Evolutionary conservation across 345 rosid genomes (phyloP), one percentile per base, ranked within the genome.

Genomic region (Salix brachista): DNA sequence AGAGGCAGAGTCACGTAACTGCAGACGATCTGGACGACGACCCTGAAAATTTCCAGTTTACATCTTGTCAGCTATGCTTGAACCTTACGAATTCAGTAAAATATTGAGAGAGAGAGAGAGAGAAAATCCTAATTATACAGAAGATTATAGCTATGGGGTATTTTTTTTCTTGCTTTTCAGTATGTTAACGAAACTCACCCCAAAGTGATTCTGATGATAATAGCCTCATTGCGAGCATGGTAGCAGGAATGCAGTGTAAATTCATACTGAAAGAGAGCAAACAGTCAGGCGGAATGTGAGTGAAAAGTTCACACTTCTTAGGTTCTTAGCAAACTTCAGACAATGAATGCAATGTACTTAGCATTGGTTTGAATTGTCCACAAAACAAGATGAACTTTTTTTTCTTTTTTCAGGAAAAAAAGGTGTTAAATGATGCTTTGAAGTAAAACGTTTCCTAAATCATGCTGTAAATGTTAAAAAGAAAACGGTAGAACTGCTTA

Each of bases 1-100:
- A 96, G 92, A 69, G 99, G 98, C 75, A 96, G 89, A 28, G 97
- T 93, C 80, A 96, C 92, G 68, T 96, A 96, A 76, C 99, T 96
- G 90, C 99, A 96, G 30, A 93, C 46, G 67, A 96, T 78, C 80
- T 93, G 98, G 78, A 89, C 87, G 54, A 90, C 8, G 61, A 92
- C 86, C 93, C 98, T 96, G 90, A 23, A 83, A 78, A 39, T 39
- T 66, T 32, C 25, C 52, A 16, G 34, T 75, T 69, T 34, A n/a
- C 52, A 60, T 69, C 67, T 34, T n/a, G 56, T 80, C 39, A 80
- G 71, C 34, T 64, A 28, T 52, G 19, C 13, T 37, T n/a, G 5
- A 56, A 67, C 19, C 42, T 36, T 21, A 6, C 8, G 12, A 8
- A 69, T 21, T 36, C 60, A 12, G 23, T 26, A 36, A 7, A 14